Evolutionary conservation across 2,329 filamentous ascomycete genomes (phyloP).

Genomic region (Elsinoe ampelina): DNA sequence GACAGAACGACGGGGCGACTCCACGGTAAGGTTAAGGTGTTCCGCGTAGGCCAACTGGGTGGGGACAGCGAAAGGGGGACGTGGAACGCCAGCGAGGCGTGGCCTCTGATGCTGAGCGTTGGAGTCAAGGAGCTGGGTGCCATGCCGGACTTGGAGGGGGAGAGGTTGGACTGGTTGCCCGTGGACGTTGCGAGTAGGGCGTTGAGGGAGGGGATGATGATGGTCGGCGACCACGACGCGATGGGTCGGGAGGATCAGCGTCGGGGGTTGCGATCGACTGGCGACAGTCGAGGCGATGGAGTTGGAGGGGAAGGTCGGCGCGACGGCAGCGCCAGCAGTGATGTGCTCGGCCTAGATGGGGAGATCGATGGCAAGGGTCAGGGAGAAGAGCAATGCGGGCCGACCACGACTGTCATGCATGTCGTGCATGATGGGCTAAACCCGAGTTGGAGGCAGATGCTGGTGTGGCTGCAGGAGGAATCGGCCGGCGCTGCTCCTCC

Average conservation of each 20-base stretch:
- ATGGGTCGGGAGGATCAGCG: not conserved
- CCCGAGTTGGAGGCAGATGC: slow-evolving; percentile 39
- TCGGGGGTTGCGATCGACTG: not conserved
- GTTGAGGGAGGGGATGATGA: slow-evolving; percentile 31
- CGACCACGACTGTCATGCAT: slow-evolving; percentile 34
- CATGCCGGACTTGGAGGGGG: slow-evolving; percentile 33
- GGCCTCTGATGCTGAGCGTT: slow-evolving; percentile 40
- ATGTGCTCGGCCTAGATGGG: slow-evolving; percentile 17
- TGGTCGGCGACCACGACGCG: slow-evolving; percentile 13
- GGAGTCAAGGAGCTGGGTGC: slow-evolving; percentile 28
- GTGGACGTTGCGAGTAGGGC: slow-evolving; percentile 37
- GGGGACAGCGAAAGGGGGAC: slow-evolving; percentile 35
- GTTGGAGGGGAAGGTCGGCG: not conserved
- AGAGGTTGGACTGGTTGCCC: slow-evolving; percentile 38
- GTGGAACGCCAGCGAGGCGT: slow-evolving; percentile 43
- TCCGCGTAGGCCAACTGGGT: slow-evolving; percentile 41
- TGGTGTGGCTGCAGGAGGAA: slow-evolving; percentile 36
- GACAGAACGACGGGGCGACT: slow-evolving; percentile 22
- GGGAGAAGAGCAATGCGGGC: slow-evolving; percentile 13
- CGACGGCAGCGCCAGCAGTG: not conserved
- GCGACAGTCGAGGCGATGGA: not conserved
- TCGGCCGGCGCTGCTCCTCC: slow-evolving; percentile 15
- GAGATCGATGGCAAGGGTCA: slow-evolving; percentile 19
- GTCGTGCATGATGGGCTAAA: slow-evolving; percentile 38
- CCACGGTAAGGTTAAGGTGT: slow-evolving; percentile 33